These are phyloP conservation scores for Fagopyrum homotropicum DNA, from an alignment of 148 eudicot species.

Conservation along the genomic window DNA sequence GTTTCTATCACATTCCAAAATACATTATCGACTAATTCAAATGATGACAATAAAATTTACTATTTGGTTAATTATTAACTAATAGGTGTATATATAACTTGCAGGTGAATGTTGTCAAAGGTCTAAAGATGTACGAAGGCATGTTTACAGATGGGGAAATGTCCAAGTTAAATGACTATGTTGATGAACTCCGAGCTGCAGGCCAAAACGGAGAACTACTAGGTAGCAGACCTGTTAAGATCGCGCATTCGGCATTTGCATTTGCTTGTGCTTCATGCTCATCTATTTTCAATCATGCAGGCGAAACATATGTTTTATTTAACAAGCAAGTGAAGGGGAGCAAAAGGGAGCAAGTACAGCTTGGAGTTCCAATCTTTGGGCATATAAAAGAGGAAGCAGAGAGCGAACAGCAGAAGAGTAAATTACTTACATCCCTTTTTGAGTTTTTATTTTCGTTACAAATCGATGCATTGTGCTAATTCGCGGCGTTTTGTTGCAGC, in stretches of 20 bases:
- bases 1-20: conserved; percentile 33
- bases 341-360: conserved; percentile 90
- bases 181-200: conserved; percentile 64
- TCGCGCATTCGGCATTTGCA: not conserved
- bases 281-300: conserved; percentile 26
- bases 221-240: conserved; percentile 32
- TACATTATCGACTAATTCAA: not conserved
- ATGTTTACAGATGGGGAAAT: conserved; percentile 61
- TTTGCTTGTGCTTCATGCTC: not conserved
- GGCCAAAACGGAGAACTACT: conserved; percentile 91
- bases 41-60: not conserved
- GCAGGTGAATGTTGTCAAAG: conserved; percentile 96
- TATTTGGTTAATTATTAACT: not conserved
- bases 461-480: conserved; percentile 2
- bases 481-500: conserved; percentile 34
- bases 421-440: conserved; percentile 14
- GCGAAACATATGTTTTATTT: conserved; percentile 79
- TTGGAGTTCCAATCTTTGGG: conserved; percentile 86
- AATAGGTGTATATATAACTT: not conserved
- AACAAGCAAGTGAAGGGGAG: conserved; percentile 81
- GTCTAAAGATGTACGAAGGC: conserved; percentile 86
- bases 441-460: not conserved
- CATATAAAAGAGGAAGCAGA: conserved; percentile 57
- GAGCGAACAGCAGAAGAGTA: conserved; percentile 43
- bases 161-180: conserved; percentile 59